Conservation (phyloP, 2,329 filamentous ascomycete genomes). For the Fusarium cicatricum region DNA sequence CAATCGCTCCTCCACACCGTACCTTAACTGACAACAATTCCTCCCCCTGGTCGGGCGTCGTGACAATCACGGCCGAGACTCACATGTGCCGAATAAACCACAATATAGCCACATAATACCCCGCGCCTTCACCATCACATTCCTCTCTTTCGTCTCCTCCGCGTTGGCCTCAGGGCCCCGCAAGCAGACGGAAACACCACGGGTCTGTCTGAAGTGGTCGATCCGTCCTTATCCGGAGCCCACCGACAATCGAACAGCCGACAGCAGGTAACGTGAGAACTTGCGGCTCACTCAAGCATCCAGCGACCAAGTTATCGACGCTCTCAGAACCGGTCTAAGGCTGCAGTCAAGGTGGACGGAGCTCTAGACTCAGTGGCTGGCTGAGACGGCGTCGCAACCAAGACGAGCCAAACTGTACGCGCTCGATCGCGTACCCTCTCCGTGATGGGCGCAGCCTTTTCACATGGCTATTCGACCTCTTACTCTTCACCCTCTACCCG, state of each 20-base stretch:
- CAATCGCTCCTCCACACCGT: slow-evolving; percentile 20
- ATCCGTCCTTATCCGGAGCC: slow-evolving; percentile 4
- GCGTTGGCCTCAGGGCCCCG: slow-evolving; percentile 25
- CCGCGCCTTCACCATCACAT: slow-evolving; percentile 17
- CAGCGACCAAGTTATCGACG: too few relatives aligned
- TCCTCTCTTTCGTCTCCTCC: slow-evolving; percentile 7
- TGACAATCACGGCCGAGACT: slow-evolving; percentile 22
- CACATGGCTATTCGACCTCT: slow-evolving; percentile 13
- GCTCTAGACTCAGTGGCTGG: slow-evolving; percentile 7
- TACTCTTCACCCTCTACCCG: not conserved
- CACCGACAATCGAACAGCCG: slow-evolving; percentile 4
- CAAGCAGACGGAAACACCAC: slow-evolving; percentile 31
- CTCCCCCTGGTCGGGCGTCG: slow-evolving; percentile 12
- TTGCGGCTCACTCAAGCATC: too few relatives aligned
- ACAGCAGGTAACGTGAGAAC: too few relatives aligned
- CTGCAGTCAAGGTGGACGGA: slow-evolving; percentile 3
- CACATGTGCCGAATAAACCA: slow-evolving; percentile 30
- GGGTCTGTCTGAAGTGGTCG: slow-evolving; percentile 18
- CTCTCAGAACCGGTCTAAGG: not conserved
- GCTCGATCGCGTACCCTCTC: slow-evolving; percentile 24
- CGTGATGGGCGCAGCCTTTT: slow-evolving; percentile 37
- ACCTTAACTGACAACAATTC: not conserved
- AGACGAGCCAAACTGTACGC: slow-evolving; percentile 23
- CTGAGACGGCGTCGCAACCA: slow-evolving; percentile 21
- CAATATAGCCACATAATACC: slow-evolving; percentile 19